These are phyloP conservation scores for Ceratobasidium sp. DNA, from an alignment of 1,284 basidiomycete species.

Conservation along the genomic window DNA sequence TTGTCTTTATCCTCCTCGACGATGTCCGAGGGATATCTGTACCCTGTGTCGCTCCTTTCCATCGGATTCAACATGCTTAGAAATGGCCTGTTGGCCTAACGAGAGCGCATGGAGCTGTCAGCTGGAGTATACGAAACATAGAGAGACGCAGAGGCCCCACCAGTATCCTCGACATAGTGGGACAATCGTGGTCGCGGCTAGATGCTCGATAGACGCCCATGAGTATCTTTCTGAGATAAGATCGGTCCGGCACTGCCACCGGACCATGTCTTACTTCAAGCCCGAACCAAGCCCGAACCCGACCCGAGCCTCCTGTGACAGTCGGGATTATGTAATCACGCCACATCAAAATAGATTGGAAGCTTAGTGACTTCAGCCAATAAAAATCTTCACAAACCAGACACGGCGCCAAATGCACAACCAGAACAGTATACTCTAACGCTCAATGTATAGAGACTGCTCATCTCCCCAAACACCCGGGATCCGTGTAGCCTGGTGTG, in stretches of 20 bases:
- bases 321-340: no score
- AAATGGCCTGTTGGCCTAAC: slow-evolving; percentile 60
- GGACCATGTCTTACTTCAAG: no score
- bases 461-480: no score
- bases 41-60: slow-evolving; percentile 75
- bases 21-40: slow-evolving; percentile 56
- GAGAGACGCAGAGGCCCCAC: slow-evolving; percentile 41
- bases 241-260: slow-evolving; percentile 32
- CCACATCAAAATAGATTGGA: no score
- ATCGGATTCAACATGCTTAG: slow-evolving; percentile 86
- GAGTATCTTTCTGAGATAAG: slow-evolving; percentile 17
- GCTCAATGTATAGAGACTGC: no score
- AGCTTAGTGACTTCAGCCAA: no score
- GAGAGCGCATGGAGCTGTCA: slow-evolving; percentile 19
- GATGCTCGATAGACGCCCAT: background rate
- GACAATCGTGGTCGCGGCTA: slow-evolving; percentile 44
- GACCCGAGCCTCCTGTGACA: no score
- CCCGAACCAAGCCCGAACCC: no score
- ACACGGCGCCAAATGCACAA: no score
- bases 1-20: slow-evolving; percentile 50
- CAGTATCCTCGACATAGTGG: slow-evolving; percentile 34
- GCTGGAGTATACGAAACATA: slow-evolving; percentile 33
- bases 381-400: no score
- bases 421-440: no score
- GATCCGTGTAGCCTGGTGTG: no score